Evolutionary conservation across 768 basidiomycete genomes (phyloP).

Genomic region (Mycena haematopus): DNA sequence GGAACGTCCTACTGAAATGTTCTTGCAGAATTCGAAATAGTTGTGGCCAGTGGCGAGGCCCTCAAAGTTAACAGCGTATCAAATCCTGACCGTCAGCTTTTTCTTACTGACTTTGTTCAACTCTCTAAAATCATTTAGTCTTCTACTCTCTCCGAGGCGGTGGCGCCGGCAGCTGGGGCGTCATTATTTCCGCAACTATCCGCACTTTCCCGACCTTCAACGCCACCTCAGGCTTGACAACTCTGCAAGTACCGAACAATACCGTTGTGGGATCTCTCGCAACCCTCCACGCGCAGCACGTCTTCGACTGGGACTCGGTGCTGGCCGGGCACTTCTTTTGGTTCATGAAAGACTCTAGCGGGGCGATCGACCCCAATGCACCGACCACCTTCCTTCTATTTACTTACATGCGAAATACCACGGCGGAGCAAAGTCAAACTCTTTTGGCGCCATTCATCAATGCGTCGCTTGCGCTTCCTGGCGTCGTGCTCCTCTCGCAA

Average conservation of each 20-base stretch:
- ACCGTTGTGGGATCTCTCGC: conserved; percentile 32
- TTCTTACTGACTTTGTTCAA: not conserved
- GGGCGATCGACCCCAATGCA: not conserved
- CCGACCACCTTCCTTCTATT: conserved; percentile 31
- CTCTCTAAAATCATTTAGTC: conserved; percentile 20
- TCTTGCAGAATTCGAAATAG: conserved; percentile 36
- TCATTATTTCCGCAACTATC: conserved; percentile 44
- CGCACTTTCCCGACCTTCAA: conserved; percentile 43
- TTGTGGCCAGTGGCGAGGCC: conserved; percentile 39
- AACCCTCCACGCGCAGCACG: conserved; percentile 40
- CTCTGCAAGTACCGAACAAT: conserved; percentile 27
- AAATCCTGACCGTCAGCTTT: conserved; percentile 34
- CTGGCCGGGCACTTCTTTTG: conserved; percentile 39
- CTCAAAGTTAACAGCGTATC: conserved; percentile 34
- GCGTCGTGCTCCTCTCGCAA: conserved; percentile 11
- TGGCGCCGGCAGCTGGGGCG: conserved; percentile 46
- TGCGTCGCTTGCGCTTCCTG: conserved; percentile 30
- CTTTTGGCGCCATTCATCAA: conserved; percentile 32
- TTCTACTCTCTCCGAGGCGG: conserved; percentile 40
- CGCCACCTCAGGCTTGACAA: conserved; percentile 30
- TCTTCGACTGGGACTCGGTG: conserved; percentile 41
- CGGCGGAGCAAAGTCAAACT: conserved; percentile 22
- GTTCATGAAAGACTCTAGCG: conserved; percentile 15
- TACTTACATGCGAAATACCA: conserved; percentile 17
- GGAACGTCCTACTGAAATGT: too few species aligned